Conservation (phyloP, 2,329 filamentous ascomycete genomes). For the Cladosporium sp. region DNA sequence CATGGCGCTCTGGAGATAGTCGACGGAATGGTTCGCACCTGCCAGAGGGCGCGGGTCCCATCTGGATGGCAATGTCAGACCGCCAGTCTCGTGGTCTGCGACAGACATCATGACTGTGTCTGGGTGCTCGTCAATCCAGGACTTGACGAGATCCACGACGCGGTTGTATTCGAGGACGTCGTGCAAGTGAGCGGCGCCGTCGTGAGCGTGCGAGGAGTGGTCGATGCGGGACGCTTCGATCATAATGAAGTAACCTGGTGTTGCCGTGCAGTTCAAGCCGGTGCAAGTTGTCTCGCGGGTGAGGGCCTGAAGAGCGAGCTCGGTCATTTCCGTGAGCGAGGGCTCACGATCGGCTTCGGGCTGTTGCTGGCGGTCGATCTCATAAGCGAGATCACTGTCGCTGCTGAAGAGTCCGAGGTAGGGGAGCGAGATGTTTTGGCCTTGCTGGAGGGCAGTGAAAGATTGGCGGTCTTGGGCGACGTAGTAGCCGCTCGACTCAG, state of each 20-base stretch:
- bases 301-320: constrained; percentile 34
- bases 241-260: constrained; percentile 38
- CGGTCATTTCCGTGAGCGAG: constrained; percentile 35
- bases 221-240: constrained; percentile 36
- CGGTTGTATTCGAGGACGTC: constrained; percentile 38
- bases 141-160: constrained; percentile 32
- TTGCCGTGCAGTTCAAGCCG: constrained; percentile 12
- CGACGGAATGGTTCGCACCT: constrained; percentile 27
- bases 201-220: constrained; percentile 29
- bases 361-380: constrained; percentile 31
- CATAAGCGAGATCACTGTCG: constrained; percentile 33
- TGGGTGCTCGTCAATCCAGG: constrained; percentile 37
- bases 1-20: constrained; percentile 29
- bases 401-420: constrained; percentile 36
- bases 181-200: constrained; percentile 26
- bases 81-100: constrained; percentile 39
- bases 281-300: constrained; percentile 27
- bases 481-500: constrained; percentile 31
- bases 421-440: constrained; percentile 22
- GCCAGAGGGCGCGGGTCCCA: constrained; percentile 32
- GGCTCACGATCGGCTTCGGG: constrained; percentile 30
- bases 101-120: constrained; percentile 36
- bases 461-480: constrained; percentile 32
- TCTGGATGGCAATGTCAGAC: constrained; percentile 32
- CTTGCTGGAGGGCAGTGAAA: constrained; percentile 29